Evolutionary conservation across 495 filamentous ascomycete species (phyloP), one percentile per base, ranked within the genome.

Genomic region (Neurospora hispaniola): DNA sequence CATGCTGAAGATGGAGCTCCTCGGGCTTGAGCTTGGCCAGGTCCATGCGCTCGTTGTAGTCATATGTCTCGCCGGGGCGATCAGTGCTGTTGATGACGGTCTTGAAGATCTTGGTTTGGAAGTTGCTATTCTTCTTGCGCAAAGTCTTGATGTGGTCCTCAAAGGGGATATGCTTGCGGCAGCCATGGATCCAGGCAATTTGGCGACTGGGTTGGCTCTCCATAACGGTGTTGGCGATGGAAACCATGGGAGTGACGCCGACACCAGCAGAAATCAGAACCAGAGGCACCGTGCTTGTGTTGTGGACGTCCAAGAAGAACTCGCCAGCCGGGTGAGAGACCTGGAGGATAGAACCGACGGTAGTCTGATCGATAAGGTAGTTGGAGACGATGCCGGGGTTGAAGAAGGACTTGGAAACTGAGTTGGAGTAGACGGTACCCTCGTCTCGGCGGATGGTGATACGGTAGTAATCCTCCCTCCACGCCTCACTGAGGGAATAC

Each of bases 181-280:
- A 86, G 10, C 84, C 89, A 78, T 93, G 90, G 74, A 92, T 84
- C 80, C 88, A 92, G 42, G 87, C 85, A 62, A 93, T 81, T 69
- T 80, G 84, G 71, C 87, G 84, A 14, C 74, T 71, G 6, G 83
- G 81, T 38, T 82, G 74, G 3, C 81, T 78, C 42, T 82, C 79
- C 5, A 84, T 77, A 66, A 89, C 78, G 14, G 86, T 85, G 80
- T 92, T 90, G 73, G 92, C 80, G 66, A 93, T 93, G 48, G 89
- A 86, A 23, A 90, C 83, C 81, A 93, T 83, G 1, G 89, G 88
- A 5, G 91, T 91, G 42, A 92, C 79, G 44, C 91, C 91, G 5
- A 92, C 89, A 16, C 91, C 91, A 16, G 89, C 91, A 4, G 89
- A 89, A 75, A 94, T 84, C 71, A 93, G 83, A 2, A 90, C 91